Evolutionary conservation across 1,284 basidiomycete genomes (phyloP).

Genomic region (Termitomyces sp.): DNA sequence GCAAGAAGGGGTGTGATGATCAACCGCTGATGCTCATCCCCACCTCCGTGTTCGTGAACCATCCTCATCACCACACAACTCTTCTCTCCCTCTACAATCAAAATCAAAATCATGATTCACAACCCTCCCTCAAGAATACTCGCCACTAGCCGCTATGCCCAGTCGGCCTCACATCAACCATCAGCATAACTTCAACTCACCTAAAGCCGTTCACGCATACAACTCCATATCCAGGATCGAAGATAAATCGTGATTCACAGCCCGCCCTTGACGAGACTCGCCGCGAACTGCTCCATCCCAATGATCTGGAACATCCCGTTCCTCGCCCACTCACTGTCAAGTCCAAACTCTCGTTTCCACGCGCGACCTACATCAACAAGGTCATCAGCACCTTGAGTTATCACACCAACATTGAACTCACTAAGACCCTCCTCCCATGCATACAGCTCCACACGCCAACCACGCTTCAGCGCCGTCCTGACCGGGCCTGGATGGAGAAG

Average conservation of each 20-base stretch:
- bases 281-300: slow-evolving; percentile 58
- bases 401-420: slow-evolving; percentile 20
- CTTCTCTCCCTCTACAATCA: background rate
- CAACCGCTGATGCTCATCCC: background rate
- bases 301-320: slow-evolving; percentile 47
- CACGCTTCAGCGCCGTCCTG: slow-evolving; percentile 72
- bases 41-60: background rate
- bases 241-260: slow-evolving; percentile 1
- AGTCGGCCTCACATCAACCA: slow-evolving; percentile 10
- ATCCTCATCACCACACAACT: background rate
- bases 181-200: too few relatives aligned
- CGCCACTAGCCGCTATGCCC: slow-evolving; percentile 57
- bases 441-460: slow-evolving; percentile 86
- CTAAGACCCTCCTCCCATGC: slow-evolving; percentile 80
- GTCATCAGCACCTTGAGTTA: background rate
- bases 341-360: slow-evolving; percentile 66
- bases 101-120: slow-evolving; percentile 2
- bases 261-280: slow-evolving; percentile 41
- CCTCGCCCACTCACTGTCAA: slow-evolving; percentile 36
- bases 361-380: slow-evolving; percentile 36
- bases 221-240: too few relatives aligned
- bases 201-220: too few relatives aligned
- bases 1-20: background rate
- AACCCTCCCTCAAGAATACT: slow-evolving; percentile 40
- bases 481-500: slow-evolving; percentile 45